Conservation (phyloP, 257 asterid genomes). For the Nicotiana sylvestris region DNA sequence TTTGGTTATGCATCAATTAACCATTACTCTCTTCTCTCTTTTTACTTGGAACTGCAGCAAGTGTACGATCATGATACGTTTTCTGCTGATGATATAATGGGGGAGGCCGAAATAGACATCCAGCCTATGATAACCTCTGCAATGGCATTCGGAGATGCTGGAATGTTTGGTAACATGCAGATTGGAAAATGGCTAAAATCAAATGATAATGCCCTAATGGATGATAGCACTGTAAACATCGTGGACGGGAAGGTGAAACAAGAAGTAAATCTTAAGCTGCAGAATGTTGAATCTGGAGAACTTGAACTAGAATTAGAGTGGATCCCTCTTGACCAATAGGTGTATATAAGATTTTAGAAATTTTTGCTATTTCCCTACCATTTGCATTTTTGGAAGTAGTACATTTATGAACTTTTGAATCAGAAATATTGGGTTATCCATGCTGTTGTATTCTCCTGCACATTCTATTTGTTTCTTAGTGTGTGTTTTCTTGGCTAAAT, state of each 20-base stretch:
- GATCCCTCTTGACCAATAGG: constrained; percentile 83
- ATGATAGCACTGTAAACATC: constrained; percentile 89
- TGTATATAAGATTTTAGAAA: constrained; percentile 12
- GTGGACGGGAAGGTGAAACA: constrained; percentile 89
- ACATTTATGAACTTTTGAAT: not conserved
- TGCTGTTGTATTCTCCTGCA: constrained; percentile 1
- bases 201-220: constrained; percentile 62
- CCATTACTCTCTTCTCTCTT: not conserved
- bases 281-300: constrained; percentile 94
- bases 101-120: constrained; percentile 91
- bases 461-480: not conserved
- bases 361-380: not conserved
- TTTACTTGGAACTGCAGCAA: constrained; percentile 40
- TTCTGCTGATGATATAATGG: constrained; percentile 96
- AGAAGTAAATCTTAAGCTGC: constrained; percentile 63
- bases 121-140: constrained; percentile 96
- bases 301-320: constrained; percentile 82
- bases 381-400: not conserved
- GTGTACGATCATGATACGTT: constrained; percentile 87
- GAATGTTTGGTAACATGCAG: constrained; percentile 81
- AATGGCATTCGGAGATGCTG: constrained; percentile 76
- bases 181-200: constrained; percentile 94
- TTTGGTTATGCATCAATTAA: not conserved
- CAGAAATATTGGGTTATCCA: not conserved
- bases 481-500: not conserved